A percentile compares a stretch with the other conserved stretches of the same genome.
Conservation (phyloP, 768 basidiomycete species). For the Podaxis pistillaris region DNA sequence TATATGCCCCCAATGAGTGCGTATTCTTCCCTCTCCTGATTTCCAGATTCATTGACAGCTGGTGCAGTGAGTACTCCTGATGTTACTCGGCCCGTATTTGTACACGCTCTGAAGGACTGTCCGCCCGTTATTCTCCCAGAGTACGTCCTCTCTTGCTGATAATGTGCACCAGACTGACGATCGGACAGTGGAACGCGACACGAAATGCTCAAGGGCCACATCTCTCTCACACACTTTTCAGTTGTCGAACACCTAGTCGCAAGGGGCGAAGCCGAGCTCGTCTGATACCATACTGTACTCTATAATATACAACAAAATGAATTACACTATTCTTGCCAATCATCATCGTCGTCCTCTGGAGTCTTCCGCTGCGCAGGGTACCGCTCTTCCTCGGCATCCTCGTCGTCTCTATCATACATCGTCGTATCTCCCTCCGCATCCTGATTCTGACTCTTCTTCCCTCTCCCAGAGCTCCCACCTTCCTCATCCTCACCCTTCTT, state of each 20-base stretch:
- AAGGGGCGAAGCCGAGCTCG: conserved; percentile 73
- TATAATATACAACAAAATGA: conserved; percentile 5
- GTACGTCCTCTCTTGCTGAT: conserved; percentile 37
- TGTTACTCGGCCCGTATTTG: conserved; percentile 73
- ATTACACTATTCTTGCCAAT: conserved; percentile 1
- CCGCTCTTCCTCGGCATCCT: conserved; percentile 4
- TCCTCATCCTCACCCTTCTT: conserved; percentile 32
- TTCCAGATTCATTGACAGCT: neutral
- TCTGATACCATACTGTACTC: conserved; percentile 36
- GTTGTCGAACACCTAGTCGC: conserved; percentile 73
- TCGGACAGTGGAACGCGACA: conserved; percentile 57
- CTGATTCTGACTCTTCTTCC: neutral
- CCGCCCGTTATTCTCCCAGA: conserved; percentile 66
- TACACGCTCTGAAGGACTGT: conserved; percentile 73
- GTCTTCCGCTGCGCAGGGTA: conserved; percentile 5
- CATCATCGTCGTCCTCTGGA: conserved; percentile 11
- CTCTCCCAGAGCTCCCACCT: conserved; percentile 8
- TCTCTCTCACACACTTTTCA: conserved; percentile 75
- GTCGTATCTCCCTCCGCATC: conserved; percentile 14
- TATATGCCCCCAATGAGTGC: conserved; percentile 73
- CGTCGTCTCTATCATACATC: conserved; percentile 13
- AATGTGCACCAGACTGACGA: neutral
- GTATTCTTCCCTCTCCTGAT: conserved; percentile 25
- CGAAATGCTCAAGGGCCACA: conserved; percentile 78
- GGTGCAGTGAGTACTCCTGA: conserved; percentile 74